Evolutionary conservation across 2,329 filamentous ascomycete genomes (phyloP).

Genomic region (Aspergillus sclerotialis): DNA sequence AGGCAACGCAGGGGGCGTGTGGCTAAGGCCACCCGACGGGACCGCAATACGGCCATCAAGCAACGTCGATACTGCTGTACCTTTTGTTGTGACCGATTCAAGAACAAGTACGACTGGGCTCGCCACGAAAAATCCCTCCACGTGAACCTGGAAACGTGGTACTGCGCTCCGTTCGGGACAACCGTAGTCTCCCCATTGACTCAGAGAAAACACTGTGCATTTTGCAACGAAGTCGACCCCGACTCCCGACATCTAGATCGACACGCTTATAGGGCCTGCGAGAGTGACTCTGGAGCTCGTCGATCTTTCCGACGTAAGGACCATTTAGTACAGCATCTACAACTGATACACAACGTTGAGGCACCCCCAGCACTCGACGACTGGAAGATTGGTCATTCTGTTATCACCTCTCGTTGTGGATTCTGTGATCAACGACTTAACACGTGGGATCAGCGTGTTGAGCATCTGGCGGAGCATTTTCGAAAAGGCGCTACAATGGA

Average conservation of each 20-base stretch:
- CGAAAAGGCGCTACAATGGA: constrained; percentile 8
- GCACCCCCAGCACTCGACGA: constrained; percentile 7
- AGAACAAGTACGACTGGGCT: constrained; percentile 18
- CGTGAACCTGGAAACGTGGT: constrained; percentile 14
- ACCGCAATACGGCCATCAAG: constrained; percentile 1
- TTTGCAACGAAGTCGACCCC: constrained; percentile 43
- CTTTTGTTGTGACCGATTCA: constrained; percentile 19
- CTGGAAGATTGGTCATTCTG: constrained; percentile 28
- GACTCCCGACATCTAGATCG: constrained; percentile 39
- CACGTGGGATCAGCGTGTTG: constrained; percentile 3
- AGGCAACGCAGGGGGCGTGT: no score
- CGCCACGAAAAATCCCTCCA: constrained; percentile 19
- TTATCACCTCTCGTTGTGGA: constrained; percentile 8
- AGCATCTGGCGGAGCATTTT: constrained; percentile 8
- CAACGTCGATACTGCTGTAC: constrained; percentile 13
- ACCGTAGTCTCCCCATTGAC: constrained; percentile 4
- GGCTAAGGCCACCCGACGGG: no score
- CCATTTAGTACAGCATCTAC: constrained; percentile 47
- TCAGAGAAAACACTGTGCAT: constrained; percentile 34
- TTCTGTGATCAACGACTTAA: constrained; percentile 6
- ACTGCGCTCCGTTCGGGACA: constrained; percentile 12
- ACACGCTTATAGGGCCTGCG: constrained; percentile 43
- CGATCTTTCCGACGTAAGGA: constrained; percentile 49
- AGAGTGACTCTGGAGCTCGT: constrained; percentile 29
- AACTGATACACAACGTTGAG: constrained; percentile 44